Evolutionary conservation across 2,329 filamentous ascomycete species (phyloP).

Genomic region (Ascochyta pisi): DNA sequence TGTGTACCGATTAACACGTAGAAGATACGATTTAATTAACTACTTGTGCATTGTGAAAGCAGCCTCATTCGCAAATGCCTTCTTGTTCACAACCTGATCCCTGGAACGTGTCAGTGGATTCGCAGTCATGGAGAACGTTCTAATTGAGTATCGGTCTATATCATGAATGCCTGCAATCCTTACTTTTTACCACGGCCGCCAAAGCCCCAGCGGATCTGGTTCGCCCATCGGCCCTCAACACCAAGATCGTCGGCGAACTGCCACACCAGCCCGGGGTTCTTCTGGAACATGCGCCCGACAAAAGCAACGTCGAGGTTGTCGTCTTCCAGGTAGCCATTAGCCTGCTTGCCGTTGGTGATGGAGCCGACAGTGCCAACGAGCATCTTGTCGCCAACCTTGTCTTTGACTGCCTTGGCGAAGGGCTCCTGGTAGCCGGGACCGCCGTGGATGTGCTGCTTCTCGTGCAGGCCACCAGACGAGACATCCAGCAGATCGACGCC

Average conservation of each 20-base stretch:
- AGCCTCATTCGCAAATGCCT: conserved; percentile 21
- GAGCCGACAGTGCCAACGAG: conserved; percentile 77
- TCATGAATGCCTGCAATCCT: conserved; percentile 11
- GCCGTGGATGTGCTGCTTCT: conserved; percentile 64
- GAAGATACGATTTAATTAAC: not conserved
- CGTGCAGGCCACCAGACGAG: conserved; percentile 75
- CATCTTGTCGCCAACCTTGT: conserved; percentile 74
- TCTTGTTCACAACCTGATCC: conserved; percentile 29
- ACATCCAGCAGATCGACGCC: conserved; percentile 88
- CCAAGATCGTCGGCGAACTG: conserved; percentile 74
- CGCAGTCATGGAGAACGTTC: not conserved
- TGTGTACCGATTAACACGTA: not conserved
- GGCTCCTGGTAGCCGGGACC: conserved; percentile 76
- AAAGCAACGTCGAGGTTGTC: conserved; percentile 71
- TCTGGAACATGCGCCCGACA: conserved; percentile 77
- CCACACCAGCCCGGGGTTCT: conserved; percentile 81
- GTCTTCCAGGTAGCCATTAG: conserved; percentile 50
- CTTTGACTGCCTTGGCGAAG: conserved; percentile 74
- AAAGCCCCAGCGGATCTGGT: conserved; percentile 72
- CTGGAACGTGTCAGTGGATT: conserved; percentile 17
- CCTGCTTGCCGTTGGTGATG: conserved; percentile 73
- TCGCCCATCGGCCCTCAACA: conserved; percentile 73
- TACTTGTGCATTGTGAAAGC: not conserved
- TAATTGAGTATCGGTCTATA: not conserved
- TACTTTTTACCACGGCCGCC: conserved; percentile 54